Percentiles rank a stretch among this genome's conserved stretches.
phyloP scores from a whole-genome alignment of 768 basidiomycete species.

The Russula foetens region DNA sequence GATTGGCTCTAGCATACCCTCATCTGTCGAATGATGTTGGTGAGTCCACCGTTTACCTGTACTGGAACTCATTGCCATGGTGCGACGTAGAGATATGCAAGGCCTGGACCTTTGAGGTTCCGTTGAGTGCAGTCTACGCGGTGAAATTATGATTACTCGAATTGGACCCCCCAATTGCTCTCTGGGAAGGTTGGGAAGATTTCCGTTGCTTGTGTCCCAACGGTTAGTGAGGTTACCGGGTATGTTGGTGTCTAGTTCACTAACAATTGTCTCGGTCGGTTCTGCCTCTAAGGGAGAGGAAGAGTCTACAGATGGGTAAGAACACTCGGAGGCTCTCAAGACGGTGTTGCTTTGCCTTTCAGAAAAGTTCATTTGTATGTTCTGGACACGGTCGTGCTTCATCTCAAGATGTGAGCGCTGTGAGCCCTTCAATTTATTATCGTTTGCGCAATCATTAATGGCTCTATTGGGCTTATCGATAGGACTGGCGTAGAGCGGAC shows the following conservation, averaged over 20 bases:
- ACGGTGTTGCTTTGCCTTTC: constrained; percentile 62
- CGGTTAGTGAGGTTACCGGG: no score
- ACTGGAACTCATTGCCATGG: no score
- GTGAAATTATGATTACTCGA: no score
- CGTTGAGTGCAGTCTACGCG: constrained; percentile 66
- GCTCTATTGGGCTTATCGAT: constrained; percentile 48
- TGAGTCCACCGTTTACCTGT: no score
- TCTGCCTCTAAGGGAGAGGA: constrained; percentile 45
- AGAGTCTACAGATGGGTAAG: constrained; percentile 44
- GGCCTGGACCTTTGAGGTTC: constrained; percentile 93
- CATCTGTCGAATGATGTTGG: no score
- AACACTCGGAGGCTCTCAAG: constrained; percentile 51
- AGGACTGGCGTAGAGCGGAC: constrained; percentile 56
- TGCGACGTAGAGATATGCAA: no score
- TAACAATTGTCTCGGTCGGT: constrained; percentile 35
- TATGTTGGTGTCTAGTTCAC: no score
- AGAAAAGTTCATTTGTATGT: constrained; percentile 72
- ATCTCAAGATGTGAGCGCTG: constrained; percentile 58
- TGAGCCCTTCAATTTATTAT: neutral
- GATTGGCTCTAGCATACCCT: no score
- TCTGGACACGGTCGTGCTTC: constrained; percentile 67
- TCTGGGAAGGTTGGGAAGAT: no score
- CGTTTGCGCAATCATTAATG: constrained; percentile 5
- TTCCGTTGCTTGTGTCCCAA: no score
- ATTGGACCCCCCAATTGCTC: constrained; percentile 74